Evolutionary conservation across 257 asterid genomes (phyloP), one percentile per base, ranked within the genome.

Genomic region (Nicotiana paniculata): DNA sequence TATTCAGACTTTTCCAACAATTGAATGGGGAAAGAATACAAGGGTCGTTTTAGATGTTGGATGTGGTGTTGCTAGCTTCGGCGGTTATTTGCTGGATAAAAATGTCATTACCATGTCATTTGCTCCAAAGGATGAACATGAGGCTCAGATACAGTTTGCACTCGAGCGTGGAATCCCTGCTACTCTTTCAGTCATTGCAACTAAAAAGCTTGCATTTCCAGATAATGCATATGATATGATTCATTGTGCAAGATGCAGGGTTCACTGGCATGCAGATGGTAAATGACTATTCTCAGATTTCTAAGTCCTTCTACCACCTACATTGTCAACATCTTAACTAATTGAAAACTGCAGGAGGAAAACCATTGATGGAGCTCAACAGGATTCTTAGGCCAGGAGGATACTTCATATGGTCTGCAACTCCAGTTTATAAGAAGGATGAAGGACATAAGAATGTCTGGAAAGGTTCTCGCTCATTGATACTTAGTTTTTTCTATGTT

Each of bases 121-220:
- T 57, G 99, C 99, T 74, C 99, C 99, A 35, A 96, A 94, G 86
- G 98, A 96, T 80, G 98, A 96, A 85, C 99, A 94, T n/a, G 99
- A 96, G 86, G 99, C 99, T 84, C 99, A 96, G 84, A 94, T 96
- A 83, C 99, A 96, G 86, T 94, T 96, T 86, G 98, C 99, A 24
- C 97, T 96, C 63, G 99, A 96, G 87, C 87, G 98, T 66, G 99
- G 99, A 85, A 93, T 94, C 86, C 98, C 98, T 8, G 97, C 99
- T 74, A 87, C 87, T 7, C 96, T 96, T 80, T 90, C 98, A 43
- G 98, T 96, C 66, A 96, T 96, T 64, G 98, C 98, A 79, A 93
- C 98, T 55, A 92, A 93, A 81, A 93, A 83, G 89, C 91, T 96
- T 77, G 69, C 91, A 30, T 93, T 94, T 88, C 97, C 98, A 11